A percentile compares a stretch with the other conserved stretches of the same genome.
These are phyloP conservation scores for Adiantum capillusveneris DNA, from an alignment of 75 land plant species.

Conservation along the genomic window DNA sequence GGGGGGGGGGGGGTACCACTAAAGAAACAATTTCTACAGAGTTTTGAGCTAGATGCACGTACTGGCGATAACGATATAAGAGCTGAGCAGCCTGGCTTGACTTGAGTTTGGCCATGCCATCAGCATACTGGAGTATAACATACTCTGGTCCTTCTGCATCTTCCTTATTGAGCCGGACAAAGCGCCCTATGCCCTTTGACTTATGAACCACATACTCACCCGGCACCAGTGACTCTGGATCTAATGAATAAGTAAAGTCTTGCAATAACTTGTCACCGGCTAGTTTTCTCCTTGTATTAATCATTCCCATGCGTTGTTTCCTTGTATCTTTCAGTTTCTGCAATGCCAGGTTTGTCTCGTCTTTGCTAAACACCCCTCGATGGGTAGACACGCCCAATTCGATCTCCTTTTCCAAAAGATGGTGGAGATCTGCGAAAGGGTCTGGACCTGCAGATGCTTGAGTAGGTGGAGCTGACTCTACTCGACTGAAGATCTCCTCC, in stretches of 20 bases:
- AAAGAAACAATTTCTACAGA: no score
- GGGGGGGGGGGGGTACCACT: no score
- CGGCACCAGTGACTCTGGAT: constrained; percentile 64
- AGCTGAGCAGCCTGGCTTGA: constrained; percentile 68
- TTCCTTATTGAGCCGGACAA: constrained; percentile 66
- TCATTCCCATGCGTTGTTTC: constrained; percentile 1
- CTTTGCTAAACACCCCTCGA: not conserved
- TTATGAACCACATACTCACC: constrained; percentile 97
- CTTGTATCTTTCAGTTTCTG: constrained; percentile 1
- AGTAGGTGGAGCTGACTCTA: no score
- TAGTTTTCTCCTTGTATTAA: not conserved
- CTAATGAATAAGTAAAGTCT: constrained; percentile 51
- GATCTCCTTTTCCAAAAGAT: constrained; percentile 5
- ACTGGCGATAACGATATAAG: constrained; percentile 84
- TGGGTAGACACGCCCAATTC: not conserved
- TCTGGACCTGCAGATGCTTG: not conserved
- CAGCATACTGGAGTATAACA: constrained; percentile 80
- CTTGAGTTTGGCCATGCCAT: constrained; percentile 96
- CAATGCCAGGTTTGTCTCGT: not conserved
- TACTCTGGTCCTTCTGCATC: constrained; percentile 43
- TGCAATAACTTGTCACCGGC: not conserved
- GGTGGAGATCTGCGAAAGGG: constrained; percentile 3
- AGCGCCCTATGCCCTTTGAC: constrained; percentile 84
- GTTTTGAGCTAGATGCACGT: constrained; percentile 22
- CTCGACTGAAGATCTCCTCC: no score